Percentiles rank a stretch among this genome's conserved stretches.
Evolutionary conservation across 495 filamentous ascomycete genomes (phyloP).

Genomic region (Penicillium ucsense): DNA sequence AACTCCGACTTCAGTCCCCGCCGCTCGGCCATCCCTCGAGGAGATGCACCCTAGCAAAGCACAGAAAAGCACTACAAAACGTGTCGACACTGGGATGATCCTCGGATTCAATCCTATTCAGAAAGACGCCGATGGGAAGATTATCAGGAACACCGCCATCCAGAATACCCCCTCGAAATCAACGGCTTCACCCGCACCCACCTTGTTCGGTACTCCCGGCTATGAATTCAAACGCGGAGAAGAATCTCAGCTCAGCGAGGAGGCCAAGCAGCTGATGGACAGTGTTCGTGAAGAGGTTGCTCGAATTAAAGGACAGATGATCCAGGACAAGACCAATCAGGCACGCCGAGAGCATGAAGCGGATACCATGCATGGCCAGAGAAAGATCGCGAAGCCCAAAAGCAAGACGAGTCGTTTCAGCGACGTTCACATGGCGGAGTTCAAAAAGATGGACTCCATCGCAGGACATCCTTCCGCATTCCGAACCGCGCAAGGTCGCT

Average conservation of each 20-base stretch:
- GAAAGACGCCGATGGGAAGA: constrained; percentile 31
- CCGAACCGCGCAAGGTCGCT: constrained; percentile 51
- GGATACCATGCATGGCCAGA: constrained; percentile 34
- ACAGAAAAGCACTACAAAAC: constrained; percentile 58
- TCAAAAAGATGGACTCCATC: constrained; percentile 97
- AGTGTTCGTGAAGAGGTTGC: constrained; percentile 60
- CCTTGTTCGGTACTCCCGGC: constrained; percentile 44
- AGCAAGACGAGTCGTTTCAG: constrained; percentile 71
- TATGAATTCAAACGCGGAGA: constrained; percentile 68
- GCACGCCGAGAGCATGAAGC: constrained; percentile 21
- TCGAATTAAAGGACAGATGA: constrained; percentile 55
- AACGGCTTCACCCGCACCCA: constrained; percentile 25
- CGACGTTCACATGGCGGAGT: constrained; percentile 72
- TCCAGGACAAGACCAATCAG: constrained; percentile 41
- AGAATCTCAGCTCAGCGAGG: constrained; percentile 55
- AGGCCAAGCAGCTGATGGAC: constrained; percentile 70
- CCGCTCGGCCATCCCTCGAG: constrained; percentile 41
- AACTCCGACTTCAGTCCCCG: constrained; percentile 34
- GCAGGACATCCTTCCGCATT: constrained; percentile 72
- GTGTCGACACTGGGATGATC: constrained; percentile 55
- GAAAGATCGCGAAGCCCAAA: constrained; percentile 70
- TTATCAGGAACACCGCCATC: constrained; percentile 18
- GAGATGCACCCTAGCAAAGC: constrained; percentile 76
- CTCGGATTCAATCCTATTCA: constrained; percentile 59
- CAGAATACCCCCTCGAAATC: constrained; percentile 38